phyloP scores from a whole-genome alignment of 352 stramenopile genomes.

The Phytophthora idaei region DNA sequence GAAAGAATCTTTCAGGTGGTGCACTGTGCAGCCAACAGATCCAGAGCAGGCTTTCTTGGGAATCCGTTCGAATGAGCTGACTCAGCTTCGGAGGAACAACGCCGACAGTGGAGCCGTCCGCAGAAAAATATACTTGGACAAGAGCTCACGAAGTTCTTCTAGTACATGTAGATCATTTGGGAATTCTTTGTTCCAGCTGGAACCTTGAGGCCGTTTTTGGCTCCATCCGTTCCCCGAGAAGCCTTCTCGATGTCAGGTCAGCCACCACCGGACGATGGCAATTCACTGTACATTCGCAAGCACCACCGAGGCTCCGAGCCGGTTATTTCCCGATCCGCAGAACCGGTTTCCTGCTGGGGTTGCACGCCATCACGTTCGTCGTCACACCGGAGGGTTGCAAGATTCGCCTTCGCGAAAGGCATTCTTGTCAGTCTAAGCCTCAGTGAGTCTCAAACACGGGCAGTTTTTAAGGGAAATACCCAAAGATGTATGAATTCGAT shows the following conservation, averaged over 20 bases:
- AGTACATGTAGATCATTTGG: too few relatives aligned
- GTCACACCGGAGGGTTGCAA: conserved; percentile 12
- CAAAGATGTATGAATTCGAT: too few relatives aligned
- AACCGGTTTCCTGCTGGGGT: conserved; percentile 3
- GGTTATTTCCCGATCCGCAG: conserved; percentile 13
- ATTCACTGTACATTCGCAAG: background rate
- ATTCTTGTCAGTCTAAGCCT: conserved; percentile 1
- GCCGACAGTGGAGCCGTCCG: too few relatives aligned
- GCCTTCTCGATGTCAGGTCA: conserved; percentile 3
- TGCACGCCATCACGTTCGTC: conserved; percentile 1
- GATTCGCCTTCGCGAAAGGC: conserved; percentile 4
- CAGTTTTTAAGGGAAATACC: too few relatives aligned
- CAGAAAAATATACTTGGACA: too few relatives aligned
- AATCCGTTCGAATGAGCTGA: background rate
- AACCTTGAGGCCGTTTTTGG: too few relatives aligned
- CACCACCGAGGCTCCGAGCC: background rate
- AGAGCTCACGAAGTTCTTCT: too few relatives aligned
- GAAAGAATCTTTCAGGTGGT: conserved; percentile 9
- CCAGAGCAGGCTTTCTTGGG: background rate
- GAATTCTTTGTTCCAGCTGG: too few relatives aligned
- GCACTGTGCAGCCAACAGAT: conserved; percentile 14
- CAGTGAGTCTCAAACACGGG: too few relatives aligned
- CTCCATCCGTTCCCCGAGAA: conserved; percentile 23
- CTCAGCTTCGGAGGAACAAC: too few relatives aligned
- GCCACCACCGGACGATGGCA: background rate